These are phyloP conservation scores for Globisporangium perplexum DNA, from an alignment of 352 stramenopile genomes.

Conservation along the genomic window DNA sequence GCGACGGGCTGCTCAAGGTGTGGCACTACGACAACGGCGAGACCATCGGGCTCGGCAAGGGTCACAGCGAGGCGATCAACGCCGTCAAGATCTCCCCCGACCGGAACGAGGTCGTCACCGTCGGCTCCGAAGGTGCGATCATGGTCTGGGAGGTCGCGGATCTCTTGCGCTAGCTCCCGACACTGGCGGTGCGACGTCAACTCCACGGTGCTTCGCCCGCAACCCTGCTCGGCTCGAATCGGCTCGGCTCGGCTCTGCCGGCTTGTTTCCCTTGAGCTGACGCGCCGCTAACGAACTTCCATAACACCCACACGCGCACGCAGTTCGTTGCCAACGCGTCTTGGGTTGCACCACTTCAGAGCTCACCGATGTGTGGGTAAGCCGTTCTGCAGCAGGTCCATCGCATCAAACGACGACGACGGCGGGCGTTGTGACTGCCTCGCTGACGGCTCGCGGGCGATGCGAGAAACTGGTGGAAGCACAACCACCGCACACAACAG, in stretches of 20 bases:
- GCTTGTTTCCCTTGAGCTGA: not conserved
- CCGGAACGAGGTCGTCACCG: slow-evolving; percentile 89
- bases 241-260: too few species aligned
- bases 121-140: slow-evolving; percentile 92
- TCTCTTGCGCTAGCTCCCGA: slow-evolving; percentile 6
- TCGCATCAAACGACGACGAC: slow-evolving; percentile 5
- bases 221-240: not conserved
- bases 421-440: not conserved
- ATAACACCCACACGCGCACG: not conserved
- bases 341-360: not conserved
- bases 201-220: not conserved
- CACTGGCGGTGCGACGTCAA: too few species aligned
- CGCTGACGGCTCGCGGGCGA: not conserved
- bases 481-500: too few species aligned
- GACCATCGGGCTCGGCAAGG: slow-evolving; percentile 78
- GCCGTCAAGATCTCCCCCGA: slow-evolving; percentile 92
- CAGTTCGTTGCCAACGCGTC: not conserved
- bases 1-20: slow-evolving; percentile 91
- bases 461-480: not conserved
- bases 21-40: slow-evolving; percentile 97
- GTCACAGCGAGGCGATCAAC: slow-evolving; percentile 93
- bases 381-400: slow-evolving; percentile 3
- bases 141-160: slow-evolving; percentile 93
- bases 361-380: slow-evolving; percentile 7
- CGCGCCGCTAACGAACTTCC: too few species aligned